These are phyloP conservation scores for Parasarocladium wereldwijsianum DNA, from an alignment of 2,329 filamentous ascomycete genomes.

Conservation along the genomic window DNA sequence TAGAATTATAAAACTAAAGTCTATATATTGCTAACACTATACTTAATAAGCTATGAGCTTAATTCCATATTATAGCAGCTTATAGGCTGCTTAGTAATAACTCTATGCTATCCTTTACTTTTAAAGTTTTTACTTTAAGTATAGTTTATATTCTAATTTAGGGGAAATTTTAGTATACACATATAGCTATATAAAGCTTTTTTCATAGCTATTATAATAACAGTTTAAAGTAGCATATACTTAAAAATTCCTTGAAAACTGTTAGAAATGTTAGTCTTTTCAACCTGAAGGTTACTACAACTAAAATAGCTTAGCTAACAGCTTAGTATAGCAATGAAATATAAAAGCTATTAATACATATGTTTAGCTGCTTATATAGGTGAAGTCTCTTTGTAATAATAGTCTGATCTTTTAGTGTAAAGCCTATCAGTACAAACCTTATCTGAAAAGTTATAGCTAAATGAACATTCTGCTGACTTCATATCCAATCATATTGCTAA, in stretches of 20 bases:
- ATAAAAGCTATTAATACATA: no score
- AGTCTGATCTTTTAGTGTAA: neutral
- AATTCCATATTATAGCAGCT: no score
- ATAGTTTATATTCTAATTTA: neutral
- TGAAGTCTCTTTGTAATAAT: no score
- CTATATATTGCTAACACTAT: neutral
- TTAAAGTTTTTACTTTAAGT: no score
- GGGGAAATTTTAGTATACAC: no score
- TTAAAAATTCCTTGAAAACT: neutral
- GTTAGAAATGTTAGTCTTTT: no score
- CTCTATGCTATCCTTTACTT: neutral
- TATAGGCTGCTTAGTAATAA: neutral
- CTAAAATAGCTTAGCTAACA: no score
- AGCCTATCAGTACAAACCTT: conserved; percentile 1
- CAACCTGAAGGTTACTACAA: no score
- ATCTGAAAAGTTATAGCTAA: neutral
- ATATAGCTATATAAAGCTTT: no score
- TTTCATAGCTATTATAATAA: neutral
- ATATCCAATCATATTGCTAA: conserved; percentile 2
- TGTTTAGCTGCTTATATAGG: no score
- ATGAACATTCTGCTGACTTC: neutral
- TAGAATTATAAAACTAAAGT: no score
- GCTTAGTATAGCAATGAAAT: neutral
- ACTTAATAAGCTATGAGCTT: no score
- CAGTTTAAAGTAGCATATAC: conserved; percentile 1